Base-by-base conservation (phyloP, 441 rosid species). In the Monsonia emarginata region DNA sequence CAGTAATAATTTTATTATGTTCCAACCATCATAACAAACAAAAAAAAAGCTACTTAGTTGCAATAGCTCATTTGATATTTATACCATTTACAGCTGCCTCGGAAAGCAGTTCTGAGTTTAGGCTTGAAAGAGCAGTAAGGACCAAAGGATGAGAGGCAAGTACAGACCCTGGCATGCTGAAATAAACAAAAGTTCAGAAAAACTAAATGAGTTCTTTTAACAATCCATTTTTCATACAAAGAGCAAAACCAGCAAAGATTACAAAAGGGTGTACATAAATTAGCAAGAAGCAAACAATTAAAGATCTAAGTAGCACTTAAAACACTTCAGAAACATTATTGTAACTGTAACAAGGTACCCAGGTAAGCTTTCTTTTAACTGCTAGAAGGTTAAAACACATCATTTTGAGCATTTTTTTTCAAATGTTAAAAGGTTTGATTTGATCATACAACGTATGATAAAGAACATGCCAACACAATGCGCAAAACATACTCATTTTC, bases 31-130 rank as follows among this genome's bases (percentile, higher is more conserved):
- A 60, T 16, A 28, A 28, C 32, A 60, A 60, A 2, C 6, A 26
- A 1, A 50, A 72, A 60, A 9, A 62, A 24, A 48, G 54, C 56
- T 62, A 14, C 54, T 54, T 4, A 67, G 63, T 65, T 64, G 71
- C 27, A 31, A 57, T 44, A 71, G 68, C 57, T 66, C 30, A 59
- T 67, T 66, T 21, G 60, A 59, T 32, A 52, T 72, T 52, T 64
- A 79, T 94, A 94, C 97, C 99, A 81, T 91, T 94, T 31, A 95
- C 97, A 76, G 97, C 84, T 52, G 97, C 99, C 87, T 91, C 99
- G 6, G 98, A 90, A 57, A 89, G 91, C 63, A 88, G 77, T 72
- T 91, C 96, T 64, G 95, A 78, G 74, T 81, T 88, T 82, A 95
- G 84, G 80, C 96, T 86, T 73, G 99, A 82, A 63, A 95, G 89